Evolutionary conservation across 2,329 filamentous ascomycete genomes (phyloP).

Genomic region (Thelonectria rubi): DNA sequence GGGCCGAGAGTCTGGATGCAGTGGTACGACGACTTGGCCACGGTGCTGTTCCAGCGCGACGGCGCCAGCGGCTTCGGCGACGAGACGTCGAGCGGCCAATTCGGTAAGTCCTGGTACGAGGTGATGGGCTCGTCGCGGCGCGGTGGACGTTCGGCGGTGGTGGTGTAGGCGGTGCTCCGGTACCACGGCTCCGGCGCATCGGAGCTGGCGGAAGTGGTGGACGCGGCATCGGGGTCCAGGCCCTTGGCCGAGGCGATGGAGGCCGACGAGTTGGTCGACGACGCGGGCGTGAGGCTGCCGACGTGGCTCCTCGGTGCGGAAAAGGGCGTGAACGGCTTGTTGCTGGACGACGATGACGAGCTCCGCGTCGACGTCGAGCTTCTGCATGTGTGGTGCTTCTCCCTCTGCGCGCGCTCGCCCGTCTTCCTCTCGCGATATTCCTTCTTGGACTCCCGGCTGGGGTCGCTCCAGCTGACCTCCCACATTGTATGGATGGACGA

Average conservation of each 20-base stretch:
- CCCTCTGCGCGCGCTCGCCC: neutral
- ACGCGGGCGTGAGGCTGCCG: neutral
- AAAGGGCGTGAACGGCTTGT: neutral
- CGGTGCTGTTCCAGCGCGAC: neutral
- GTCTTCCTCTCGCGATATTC: conserved; percentile 33
- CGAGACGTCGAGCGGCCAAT: neutral
- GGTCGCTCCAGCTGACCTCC: conserved; percentile 32
- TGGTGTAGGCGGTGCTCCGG: neutral
- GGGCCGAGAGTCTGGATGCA: neutral
- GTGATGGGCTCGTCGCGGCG: neutral
- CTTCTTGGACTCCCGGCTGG: conserved; percentile 29
- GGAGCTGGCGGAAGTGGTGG: neutral
- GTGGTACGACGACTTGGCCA: neutral
- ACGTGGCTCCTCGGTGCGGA: neutral
- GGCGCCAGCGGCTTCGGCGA: neutral
- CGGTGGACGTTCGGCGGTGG: neutral
- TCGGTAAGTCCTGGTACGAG: neutral
- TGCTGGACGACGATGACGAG: neutral
- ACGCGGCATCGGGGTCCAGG: neutral
- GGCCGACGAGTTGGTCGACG: neutral
- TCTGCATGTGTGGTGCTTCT: neutral
- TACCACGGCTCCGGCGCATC: neutral
- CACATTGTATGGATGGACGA: conserved; percentile 30
- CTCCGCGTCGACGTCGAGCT: neutral
- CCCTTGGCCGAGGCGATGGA: neutral